Conservation (phyloP, 2,329 filamentous ascomycete species). For the Hymenoscyphus albidus region DNA sequence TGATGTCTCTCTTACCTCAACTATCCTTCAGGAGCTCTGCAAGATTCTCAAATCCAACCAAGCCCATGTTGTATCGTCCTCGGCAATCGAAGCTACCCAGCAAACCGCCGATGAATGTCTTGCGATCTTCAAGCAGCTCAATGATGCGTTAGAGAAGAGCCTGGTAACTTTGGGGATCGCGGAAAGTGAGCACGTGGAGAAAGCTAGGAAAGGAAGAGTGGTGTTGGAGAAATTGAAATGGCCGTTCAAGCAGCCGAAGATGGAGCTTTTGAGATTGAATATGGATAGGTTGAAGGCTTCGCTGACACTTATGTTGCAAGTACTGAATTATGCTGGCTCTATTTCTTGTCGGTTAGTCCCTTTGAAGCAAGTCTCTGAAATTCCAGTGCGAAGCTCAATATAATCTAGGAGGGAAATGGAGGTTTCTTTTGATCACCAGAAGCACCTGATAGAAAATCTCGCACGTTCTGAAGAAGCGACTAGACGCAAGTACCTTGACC, state of each 20-base stretch:
- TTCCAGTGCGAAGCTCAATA: not conserved
- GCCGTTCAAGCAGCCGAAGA: constrained; percentile 19
- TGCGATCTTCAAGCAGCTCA: constrained; percentile 14
- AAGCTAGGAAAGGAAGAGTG: constrained; percentile 5
- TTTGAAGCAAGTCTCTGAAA: not conserved
- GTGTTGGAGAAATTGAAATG: constrained; percentile 16
- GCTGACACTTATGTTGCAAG: constrained; percentile 17
- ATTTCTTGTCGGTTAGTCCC: constrained; percentile 7
- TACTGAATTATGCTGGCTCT: constrained; percentile 17
- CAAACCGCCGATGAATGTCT: constrained; percentile 18
- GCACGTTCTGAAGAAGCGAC: constrained; percentile 16
- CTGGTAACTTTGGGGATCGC: constrained; percentile 3
- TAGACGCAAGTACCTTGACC: constrained; percentile 10
- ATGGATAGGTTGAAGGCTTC: constrained; percentile 18
- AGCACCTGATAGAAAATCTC: constrained; percentile 15
- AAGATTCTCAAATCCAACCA: constrained; percentile 14
- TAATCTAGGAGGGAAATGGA: constrained; percentile 7
- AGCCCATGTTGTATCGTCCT: constrained; percentile 11
- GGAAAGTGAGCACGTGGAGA: constrained; percentile 8
- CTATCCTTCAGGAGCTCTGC: constrained; percentile 15
- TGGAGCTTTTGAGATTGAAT: constrained; percentile 18
- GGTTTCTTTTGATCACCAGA: constrained; percentile 14
- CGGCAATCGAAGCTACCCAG: constrained; percentile 13
- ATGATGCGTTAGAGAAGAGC: constrained; percentile 16
- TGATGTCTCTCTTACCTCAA: constrained; percentile 20